Base-by-base conservation (phyloP, 2,329 filamentous ascomycete species). In the Colletotrichum noveboracense region DNA sequence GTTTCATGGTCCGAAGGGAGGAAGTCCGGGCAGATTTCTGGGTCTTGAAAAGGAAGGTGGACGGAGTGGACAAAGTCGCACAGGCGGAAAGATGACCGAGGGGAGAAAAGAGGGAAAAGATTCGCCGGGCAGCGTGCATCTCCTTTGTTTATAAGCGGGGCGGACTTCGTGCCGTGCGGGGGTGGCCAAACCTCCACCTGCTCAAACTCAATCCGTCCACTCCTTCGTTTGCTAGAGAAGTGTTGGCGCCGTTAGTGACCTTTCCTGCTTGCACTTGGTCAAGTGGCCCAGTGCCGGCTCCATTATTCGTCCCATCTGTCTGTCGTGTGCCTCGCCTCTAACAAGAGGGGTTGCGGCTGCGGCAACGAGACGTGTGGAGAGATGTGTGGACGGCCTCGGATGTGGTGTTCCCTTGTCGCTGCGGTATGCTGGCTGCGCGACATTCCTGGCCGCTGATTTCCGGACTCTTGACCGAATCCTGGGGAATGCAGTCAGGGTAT, bases 101-200 rank as follows among this genome's bases (percentile, higher is more conserved):
- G 58, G 67, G 68, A 66, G 72, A 72, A 66, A 62, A 67, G 34
- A 76, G 64, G 70, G 70, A 74, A 73, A 69, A 74, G 38, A 68
- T 36, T 32, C 36, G 62, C 55, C 62, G n/a, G 36, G 43, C 38
- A 48, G 28, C 61, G 24, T 62, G 66, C 38, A 71, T 66, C 62
- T 75, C 26, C 72, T 71, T 60, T 76, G 72, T 68, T 72, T 75
- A 70, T 77, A 76, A 77, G 75, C 72, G 68, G 75, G 73, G 67
- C 75, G 75, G 75, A 68, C 72, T 77, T 77, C 75, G 48, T 48
- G 28, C 75, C 75, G 75, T 75, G 75, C 72, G 75, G 75, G 72
- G 67, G 36, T 65, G 34, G 21, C 60, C n/a, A 62, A 24, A 36
- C 68, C 62, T 66, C 75, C 67, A 72, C 62, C 24, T 28, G 71